Percentiles rank a stretch among this genome's conserved stretches.
phyloP scores from a whole-genome alignment of 805 yeast genomes.

The Wickerhamiella slavikovae region DNA sequence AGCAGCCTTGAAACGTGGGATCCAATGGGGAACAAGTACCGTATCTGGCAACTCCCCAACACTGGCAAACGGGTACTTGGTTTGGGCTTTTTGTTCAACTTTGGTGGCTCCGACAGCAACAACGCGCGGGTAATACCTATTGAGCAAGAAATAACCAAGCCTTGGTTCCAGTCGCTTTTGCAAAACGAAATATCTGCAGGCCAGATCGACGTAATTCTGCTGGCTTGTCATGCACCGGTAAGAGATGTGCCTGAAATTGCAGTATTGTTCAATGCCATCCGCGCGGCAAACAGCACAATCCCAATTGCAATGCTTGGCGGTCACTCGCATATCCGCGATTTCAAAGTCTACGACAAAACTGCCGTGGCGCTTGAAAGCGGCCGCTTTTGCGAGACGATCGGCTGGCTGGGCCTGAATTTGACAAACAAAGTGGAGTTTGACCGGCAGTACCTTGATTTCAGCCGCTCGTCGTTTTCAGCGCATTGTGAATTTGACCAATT shows the following conservation, averaged over 20 bases:
- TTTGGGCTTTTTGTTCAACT: slow-evolving; percentile 63
- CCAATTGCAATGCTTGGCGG: slow-evolving; percentile 81
- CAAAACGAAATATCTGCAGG: slow-evolving; percentile 14
- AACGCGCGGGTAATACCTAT: slow-evolving; percentile 45
- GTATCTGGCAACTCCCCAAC: slow-evolving; percentile 41
- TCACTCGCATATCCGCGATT: slow-evolving; percentile 81
- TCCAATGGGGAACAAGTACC: slow-evolving; percentile 47
- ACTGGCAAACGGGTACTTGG: slow-evolving; percentile 33
- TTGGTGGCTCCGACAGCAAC: slow-evolving; percentile 31
- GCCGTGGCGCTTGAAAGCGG: slow-evolving; percentile 75
- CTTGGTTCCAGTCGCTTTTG: slow-evolving; percentile 37
- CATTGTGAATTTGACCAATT: slow-evolving; percentile 26
- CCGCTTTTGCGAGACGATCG: slow-evolving; percentile 75
- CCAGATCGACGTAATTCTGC: slow-evolving; percentile 40
- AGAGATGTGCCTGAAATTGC: slow-evolving; percentile 33
- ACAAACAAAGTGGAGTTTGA: slow-evolving; percentile 1
- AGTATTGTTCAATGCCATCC: slow-evolving; percentile 26
- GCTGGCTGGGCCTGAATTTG: slow-evolving; percentile 43
- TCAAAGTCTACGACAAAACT: slow-evolving; percentile 36
- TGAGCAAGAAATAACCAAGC: slow-evolving; percentile 27
- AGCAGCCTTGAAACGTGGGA: slow-evolving; percentile 24
- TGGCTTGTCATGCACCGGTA: slow-evolving; percentile 65
- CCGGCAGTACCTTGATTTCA: slow-evolving; percentile 67
- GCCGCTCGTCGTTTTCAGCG: slow-evolving; percentile 40
- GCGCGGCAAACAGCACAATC: slow-evolving; percentile 37